Evolutionary conservation across 2,329 filamentous ascomycete genomes (phyloP), one percentile per base, ranked within the genome.

Genomic region (Colletotrichum neosansevieriae): DNA sequence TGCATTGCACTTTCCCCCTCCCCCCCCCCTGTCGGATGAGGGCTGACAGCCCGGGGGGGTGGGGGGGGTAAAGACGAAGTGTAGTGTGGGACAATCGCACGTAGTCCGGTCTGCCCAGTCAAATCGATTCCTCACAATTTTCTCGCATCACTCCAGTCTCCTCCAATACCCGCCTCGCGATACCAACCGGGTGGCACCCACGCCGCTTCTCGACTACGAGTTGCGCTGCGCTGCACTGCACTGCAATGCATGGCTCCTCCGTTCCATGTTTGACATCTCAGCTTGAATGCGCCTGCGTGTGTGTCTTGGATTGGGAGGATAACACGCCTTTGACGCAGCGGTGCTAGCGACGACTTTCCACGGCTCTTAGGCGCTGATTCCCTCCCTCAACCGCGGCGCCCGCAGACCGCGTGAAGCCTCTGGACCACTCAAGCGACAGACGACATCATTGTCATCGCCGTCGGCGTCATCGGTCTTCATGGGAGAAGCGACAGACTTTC

Each of bases 271-370:
- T 29, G 29, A 51, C 21, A 9, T 24, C 49, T 38, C 34, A 38
- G 17, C 51, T 29, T 7, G 11, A 24, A 7, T 61, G 47, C 47
- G 58, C 40, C 36, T 61, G 54, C 60, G 32, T 21, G 38, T 21
- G 49, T 45, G 2, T 21, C 47, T 47, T 63, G 45, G 51, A 47
- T 29, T 58, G 38, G 60, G 60, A 68, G 60, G 65, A 68, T 68
- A 60, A 65, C 61, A 60, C 66, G 66, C 66, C 54, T 40, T 68
- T 68, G 66, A 60, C 66, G 66, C 66, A 56, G 66, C 62, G 58
- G 17, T 24, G 15, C 29, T 45, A 44, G n/a, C 49, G 32, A 21
- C 34, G 24, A 19, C 40, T 56, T 45, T 34, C 36, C 58, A 34
- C 58, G n/a, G 45, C 21, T 50, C 24, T 24, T 24, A 24, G 24